Base-by-base conservation (phyloP, 805 yeast genomes). In the Saccharomyces cerevisiae region DNA sequence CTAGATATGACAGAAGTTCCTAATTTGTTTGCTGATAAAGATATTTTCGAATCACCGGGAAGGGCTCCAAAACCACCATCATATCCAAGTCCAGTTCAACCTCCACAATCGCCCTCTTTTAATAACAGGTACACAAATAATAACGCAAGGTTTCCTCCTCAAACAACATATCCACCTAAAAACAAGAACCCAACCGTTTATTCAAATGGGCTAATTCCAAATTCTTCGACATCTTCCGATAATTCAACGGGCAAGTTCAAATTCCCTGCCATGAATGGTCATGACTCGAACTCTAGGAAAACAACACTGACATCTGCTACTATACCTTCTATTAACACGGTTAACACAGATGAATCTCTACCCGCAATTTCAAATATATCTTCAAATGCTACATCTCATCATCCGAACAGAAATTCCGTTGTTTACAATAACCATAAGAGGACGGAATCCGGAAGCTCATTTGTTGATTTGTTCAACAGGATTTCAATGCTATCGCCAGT, bases 51-150 rank as follows among this genome's bases (percentile, higher is more conserved):
- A 31, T 84, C 89, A 0, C 89, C 89, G n/a, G 76, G 89, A 65
- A 81, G 73, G 60, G 87, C 89, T 0, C 90, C 90, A 1, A 77
- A 77, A 52, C 89, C 89, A 1, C 89, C 89, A 2, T 61, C 75
- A 1, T 70, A 67, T 31, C 74, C 76, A 46, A 71, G 75, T 28
- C 77, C 78, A 4, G 70, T 73, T 8, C 71, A 69, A 32, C 57
- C 64, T 11, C 61, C 63, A 2, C 56, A 55, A 50, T 65, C 69
- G 2, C 69, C 69, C 10, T 48, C 56, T 32, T 47, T 49, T 10
- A 50, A 49, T 14, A 49, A 28, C 11, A 43, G 46, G 8, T 14
- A 26, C 11, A 10, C 17, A 14, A 46, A 9, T 26, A 46, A 22
- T 5, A 46, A 22, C 22, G 21, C 11, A 14, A 53, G 29, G 14